Conservation (phyloP, 805 yeast genomes). For the Cyberlindnera saturnus region DNA sequence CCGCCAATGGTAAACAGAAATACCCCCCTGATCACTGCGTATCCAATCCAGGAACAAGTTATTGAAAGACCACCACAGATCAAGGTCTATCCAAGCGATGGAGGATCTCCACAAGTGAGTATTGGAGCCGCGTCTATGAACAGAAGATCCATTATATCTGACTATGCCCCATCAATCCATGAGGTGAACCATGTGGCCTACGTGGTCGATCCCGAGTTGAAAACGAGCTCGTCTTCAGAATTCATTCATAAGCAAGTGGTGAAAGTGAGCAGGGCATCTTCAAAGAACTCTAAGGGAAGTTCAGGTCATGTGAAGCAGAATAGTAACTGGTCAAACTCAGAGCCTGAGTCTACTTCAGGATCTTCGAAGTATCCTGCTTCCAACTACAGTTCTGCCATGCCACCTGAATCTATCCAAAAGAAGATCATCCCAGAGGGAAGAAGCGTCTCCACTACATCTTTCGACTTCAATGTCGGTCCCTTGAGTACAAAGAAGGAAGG, state of each 20-base stretch:
- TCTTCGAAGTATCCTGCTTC: neutral
- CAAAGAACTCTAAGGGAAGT: conserved; percentile 4
- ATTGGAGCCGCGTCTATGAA: conserved; percentile 3
- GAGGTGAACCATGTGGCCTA: conserved; percentile 19
- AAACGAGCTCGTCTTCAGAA: too few species aligned
- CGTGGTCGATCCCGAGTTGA: conserved; percentile 9
- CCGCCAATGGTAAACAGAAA: too few species aligned
- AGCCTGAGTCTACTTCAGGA: conserved; percentile 3
- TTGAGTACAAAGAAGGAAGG: conserved; percentile 14
- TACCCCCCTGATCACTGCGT: too few species aligned
- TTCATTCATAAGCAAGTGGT: conserved; percentile 9
- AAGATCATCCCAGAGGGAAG: conserved; percentile 3
- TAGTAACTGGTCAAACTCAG: neutral
- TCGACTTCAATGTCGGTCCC: conserved; percentile 19
- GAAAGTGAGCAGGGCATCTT: conserved; percentile 10
- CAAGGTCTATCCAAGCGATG: too few species aligned
- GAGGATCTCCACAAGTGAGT: too few species aligned
- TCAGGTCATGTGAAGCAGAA: conserved; percentile 4
- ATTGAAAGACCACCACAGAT: too few species aligned
- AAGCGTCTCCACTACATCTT: conserved; percentile 14
- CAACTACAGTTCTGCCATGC: neutral
- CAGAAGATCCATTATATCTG: conserved; percentile 22
- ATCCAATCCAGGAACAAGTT: too few species aligned
- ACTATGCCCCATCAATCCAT: conserved; percentile 22
- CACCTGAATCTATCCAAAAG: neutral